phyloP scores from a whole-genome alignment of 306 rosid species.

The Sicyos edulis region DNA sequence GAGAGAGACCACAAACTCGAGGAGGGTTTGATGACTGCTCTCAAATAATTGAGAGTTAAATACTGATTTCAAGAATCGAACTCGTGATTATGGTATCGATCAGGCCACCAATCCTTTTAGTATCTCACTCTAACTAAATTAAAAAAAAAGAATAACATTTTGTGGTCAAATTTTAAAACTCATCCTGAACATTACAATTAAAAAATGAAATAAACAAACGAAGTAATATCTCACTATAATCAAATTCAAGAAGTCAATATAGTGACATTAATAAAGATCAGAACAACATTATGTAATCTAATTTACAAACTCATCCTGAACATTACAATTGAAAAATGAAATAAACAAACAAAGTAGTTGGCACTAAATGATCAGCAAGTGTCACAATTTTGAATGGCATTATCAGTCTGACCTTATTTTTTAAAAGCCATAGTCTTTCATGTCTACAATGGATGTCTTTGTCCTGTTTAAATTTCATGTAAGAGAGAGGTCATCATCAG shows the following conservation, averaged over 20 bases:
- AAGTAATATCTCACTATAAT: neutral
- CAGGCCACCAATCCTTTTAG: no score
- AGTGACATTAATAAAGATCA: neutral
- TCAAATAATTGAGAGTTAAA: no score
- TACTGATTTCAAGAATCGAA: no score
- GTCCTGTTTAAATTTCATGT: slow-evolving; percentile 14
- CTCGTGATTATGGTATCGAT: no score
- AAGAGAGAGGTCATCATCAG: slow-evolving; percentile 41
- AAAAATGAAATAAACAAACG: no score
- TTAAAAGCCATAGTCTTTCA: neutral
- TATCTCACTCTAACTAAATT: no score
- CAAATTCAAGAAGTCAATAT: neutral
- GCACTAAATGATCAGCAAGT: neutral
- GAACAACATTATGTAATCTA: neutral
- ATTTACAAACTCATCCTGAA: neutral
- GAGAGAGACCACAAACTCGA: no score
- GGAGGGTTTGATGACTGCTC: no score
- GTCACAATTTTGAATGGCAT: neutral
- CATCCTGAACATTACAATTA: no score
- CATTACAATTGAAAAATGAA: slow-evolving; percentile 8
- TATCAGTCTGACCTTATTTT: slow-evolving; percentile 16
- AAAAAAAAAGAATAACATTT: no score
- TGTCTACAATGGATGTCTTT: neutral
- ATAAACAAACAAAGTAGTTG: neutral
- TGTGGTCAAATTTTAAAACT: no score